Evolutionary conservation across 805 yeast species (phyloP).

Genomic region (Starmerella khaoyaiensis): DNA sequence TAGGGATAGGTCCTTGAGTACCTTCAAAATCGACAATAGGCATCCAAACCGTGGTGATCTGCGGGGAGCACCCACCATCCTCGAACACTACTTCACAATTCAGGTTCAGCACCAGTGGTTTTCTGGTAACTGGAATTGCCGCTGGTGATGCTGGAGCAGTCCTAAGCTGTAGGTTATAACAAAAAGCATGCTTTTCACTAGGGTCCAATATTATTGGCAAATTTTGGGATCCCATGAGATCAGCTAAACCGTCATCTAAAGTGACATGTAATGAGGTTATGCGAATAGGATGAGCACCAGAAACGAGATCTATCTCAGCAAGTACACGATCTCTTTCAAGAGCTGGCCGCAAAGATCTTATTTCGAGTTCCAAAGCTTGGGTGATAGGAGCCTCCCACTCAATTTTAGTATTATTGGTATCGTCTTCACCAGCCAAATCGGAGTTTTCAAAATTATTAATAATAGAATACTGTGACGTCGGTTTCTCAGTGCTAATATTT

Average conservation of each 20-base stretch:
- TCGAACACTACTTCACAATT: slow-evolving; percentile 15
- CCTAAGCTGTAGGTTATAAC: slow-evolving; percentile 16
- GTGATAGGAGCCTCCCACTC: slow-evolving; percentile 15
- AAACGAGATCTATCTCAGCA: slow-evolving; percentile 20
- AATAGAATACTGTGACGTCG: not conserved
- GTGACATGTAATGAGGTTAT: slow-evolving; percentile 9
- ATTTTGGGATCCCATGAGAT: slow-evolving; percentile 10
- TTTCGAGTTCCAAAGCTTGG: slow-evolving; percentile 20
- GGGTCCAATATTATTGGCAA: slow-evolving; percentile 15
- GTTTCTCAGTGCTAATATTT: too few species aligned
- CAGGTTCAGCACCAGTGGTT: slow-evolving; percentile 12
- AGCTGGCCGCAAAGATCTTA: slow-evolving; percentile 21
- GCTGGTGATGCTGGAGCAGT: slow-evolving; percentile 10
- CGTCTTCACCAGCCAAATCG: not conserved
- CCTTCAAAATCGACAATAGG: slow-evolving; percentile 22
- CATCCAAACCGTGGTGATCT: slow-evolving; percentile 19
- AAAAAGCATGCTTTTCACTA: slow-evolving; percentile 15
- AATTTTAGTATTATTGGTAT: not conserved
- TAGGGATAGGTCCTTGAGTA: slow-evolving; percentile 23
- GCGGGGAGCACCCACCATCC: slow-evolving; percentile 4
- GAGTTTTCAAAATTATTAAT: too few species aligned
- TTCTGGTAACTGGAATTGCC: slow-evolving; percentile 8
- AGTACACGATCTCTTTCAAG: slow-evolving; percentile 21
- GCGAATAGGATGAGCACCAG: slow-evolving; percentile 9
- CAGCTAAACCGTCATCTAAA: slow-evolving; percentile 18